Evolutionary conservation across 2,329 filamentous ascomycete genomes (phyloP).

Genomic region (Passalora sequoiae): DNA sequence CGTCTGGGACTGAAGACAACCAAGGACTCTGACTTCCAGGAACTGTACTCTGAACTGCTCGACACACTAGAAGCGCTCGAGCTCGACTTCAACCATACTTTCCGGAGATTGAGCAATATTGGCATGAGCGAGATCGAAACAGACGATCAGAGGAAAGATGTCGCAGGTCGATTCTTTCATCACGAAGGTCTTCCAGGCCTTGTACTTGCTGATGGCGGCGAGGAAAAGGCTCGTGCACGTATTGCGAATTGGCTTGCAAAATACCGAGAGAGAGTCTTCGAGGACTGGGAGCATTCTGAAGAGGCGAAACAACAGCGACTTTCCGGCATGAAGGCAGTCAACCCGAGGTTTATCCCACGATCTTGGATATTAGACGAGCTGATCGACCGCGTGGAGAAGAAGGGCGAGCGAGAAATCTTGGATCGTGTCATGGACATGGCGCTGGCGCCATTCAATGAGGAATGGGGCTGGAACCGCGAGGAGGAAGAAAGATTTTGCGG

Average conservation of each 20-base stretch:
- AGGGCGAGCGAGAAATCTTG: conserved; percentile 73
- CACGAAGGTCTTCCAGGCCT: conserved; percentile 60
- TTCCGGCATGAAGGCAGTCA: conserved; percentile 73
- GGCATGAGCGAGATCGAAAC: conserved; percentile 59
- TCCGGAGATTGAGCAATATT: conserved; percentile 68
- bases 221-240: conserved; percentile 59
- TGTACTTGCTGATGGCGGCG: conserved; percentile 45
- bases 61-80: conserved; percentile 76
- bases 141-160: conserved; percentile 57
- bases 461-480: conserved; percentile 61
- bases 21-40: conserved; percentile 70
- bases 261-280: conserved; percentile 66
- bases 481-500: conserved; percentile 81
- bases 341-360: conserved; percentile 87
- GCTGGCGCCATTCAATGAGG: conserved; percentile 76
- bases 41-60: conserved; percentile 73
- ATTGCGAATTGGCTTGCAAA: conserved; percentile 75
- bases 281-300: conserved; percentile 65
- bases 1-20: conserved; percentile 69
- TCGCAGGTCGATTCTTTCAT: conserved; percentile 74
- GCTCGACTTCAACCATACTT: conserved; percentile 92
- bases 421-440: conserved; percentile 75
- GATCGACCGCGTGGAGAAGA: conserved; percentile 81
- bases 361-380: conserved; percentile 92
- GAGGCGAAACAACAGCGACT: conserved; percentile 59